Conservation (phyloP, 2,329 filamentous ascomycete genomes). For the Neofusicoccum parvum region DNA sequence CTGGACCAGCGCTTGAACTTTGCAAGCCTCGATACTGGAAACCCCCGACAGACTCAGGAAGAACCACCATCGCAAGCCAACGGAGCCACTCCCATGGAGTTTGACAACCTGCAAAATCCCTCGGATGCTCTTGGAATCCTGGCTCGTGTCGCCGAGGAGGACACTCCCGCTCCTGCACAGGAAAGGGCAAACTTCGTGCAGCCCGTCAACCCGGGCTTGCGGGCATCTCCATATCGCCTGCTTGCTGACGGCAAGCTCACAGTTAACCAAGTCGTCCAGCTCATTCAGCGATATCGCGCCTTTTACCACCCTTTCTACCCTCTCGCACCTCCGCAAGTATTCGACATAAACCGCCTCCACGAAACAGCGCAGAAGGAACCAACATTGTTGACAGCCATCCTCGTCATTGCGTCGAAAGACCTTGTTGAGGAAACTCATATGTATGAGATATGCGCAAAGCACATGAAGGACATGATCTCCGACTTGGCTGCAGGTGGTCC, state of each 20-base stretch:
- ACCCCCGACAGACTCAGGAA: neutral
- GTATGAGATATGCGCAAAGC: constrained; percentile 66
- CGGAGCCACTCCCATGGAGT: constrained; percentile 27
- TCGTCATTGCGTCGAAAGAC: constrained; percentile 73
- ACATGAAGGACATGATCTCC: constrained; percentile 71
- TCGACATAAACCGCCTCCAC: constrained; percentile 56
- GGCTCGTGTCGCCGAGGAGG: constrained; percentile 47
- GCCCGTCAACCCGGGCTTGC: constrained; percentile 31
- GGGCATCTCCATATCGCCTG: constrained; percentile 44
- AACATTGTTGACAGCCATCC: constrained; percentile 68
- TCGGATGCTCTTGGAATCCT: constrained; percentile 53
- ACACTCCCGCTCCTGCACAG: neutral
- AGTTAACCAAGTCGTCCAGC: constrained; percentile 52
- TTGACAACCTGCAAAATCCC: constrained; percentile 52
- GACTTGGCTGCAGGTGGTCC: constrained; percentile 67
- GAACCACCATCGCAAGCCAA: neutral
- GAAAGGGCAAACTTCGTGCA: constrained; percentile 2
- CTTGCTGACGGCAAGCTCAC: constrained; percentile 46
- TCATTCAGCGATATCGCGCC: constrained; percentile 62
- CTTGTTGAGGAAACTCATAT: constrained; percentile 64
- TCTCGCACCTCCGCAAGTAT: constrained; percentile 63
- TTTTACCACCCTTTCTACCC: constrained; percentile 73
- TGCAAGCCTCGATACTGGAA: constrained; percentile 5
- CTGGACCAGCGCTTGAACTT: constrained; percentile 13
- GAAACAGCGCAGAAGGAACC: constrained; percentile 63